phyloP scores from a whole-genome alignment of 352 stramenopile species.

The Blastocystis sp. region DNA sequence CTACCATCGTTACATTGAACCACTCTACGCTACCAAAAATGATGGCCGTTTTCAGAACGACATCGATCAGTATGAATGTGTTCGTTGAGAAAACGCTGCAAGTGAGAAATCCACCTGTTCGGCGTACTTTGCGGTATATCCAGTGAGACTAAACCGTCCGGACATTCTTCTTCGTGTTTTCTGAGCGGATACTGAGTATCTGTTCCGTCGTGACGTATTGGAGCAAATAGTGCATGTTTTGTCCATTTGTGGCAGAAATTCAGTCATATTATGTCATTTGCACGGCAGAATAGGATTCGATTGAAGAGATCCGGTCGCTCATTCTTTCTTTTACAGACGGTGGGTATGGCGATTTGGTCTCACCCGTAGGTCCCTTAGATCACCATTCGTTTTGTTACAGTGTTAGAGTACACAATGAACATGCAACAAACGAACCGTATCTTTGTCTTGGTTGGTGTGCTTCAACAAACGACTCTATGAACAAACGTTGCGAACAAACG shows the following conservation, averaged over 20 bases:
- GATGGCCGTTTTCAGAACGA: conserved; percentile 24
- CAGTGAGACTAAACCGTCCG: background rate
- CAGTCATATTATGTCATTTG: background rate
- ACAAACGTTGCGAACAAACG: background rate
- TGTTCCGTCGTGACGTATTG: background rate
- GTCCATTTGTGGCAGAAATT: background rate
- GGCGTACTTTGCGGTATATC: conserved; percentile 13
- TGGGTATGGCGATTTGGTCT: background rate
- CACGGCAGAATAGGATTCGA: background rate
- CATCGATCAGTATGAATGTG: background rate
- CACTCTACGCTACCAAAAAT: background rate
- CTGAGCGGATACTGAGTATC: background rate
- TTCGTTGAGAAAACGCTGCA: conserved; percentile 33
- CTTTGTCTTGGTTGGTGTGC: background rate
- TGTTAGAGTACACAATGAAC: background rate
- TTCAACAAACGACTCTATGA: background rate
- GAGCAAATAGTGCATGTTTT: background rate
- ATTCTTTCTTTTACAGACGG: background rate
- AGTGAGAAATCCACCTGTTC: background rate
- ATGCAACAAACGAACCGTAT: background rate
- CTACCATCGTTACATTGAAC: background rate
- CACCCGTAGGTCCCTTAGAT: background rate
- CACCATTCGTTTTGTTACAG: background rate
- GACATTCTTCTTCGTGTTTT: background rate
- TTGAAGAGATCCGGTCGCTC: background rate